A percentile compares a stretch with the other conserved stretches of the same genome.
phyloP scores from a whole-genome alignment of 257 asterid genomes.

The Capsicum baccatum region DNA sequence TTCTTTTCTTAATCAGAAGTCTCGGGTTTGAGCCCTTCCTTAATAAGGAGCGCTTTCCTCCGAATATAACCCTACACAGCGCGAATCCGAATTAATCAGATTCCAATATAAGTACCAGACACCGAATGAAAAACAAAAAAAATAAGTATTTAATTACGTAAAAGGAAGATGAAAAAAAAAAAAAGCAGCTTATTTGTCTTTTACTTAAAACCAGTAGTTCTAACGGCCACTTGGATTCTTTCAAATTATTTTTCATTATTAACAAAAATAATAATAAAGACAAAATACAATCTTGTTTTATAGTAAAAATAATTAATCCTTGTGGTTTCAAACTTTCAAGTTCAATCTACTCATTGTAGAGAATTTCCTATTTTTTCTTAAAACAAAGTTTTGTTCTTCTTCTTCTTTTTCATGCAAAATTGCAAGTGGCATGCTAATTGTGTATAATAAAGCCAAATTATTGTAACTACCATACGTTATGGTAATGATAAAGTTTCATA shows the following conservation, averaged over 20 bases:
- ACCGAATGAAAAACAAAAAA: no score
- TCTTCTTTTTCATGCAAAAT: neutral
- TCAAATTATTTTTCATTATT: neutral
- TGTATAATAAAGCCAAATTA: constrained; percentile 18
- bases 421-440: neutral
- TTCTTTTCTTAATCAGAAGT: no score
- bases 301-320: neutral
- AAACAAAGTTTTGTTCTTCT: neutral
- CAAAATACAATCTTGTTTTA: neutral
- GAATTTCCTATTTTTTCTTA: neutral
- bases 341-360: neutral
- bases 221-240: neutral
- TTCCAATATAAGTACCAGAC: no score
- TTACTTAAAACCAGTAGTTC: neutral
- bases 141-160: no score
- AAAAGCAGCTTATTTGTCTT: neutral
- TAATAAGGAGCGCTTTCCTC: no score
- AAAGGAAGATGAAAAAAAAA: neutral
- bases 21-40: no score
- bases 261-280: neutral
- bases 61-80: no score
- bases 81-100: no score
- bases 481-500: neutral
- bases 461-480: neutral
- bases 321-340: neutral